phyloP scores from a whole-genome alignment of 352 stramenopile species.

The Blastocystis sp. region DNA sequence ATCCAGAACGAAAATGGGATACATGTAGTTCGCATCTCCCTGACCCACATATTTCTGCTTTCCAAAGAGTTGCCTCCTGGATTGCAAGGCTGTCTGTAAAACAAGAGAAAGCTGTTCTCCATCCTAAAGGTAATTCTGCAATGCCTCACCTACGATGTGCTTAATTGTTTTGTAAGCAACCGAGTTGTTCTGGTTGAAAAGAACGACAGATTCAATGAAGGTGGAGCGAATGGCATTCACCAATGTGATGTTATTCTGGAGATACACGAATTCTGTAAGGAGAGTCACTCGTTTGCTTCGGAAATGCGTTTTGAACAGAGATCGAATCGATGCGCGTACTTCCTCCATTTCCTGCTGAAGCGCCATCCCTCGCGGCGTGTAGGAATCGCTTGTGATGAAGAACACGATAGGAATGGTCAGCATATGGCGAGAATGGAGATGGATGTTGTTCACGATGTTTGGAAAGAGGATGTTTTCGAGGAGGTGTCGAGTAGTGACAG shows the following conservation, averaged over 20 bases:
- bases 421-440: not conserved
- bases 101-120: slow-evolving; percentile 16
- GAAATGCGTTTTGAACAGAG: slow-evolving; percentile 29
- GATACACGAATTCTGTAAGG: slow-evolving; percentile 28
- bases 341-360: slow-evolving; percentile 45
- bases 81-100: not conserved
- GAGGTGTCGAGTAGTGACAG: not conserved
- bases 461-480: slow-evolving; percentile 28
- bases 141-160: not conserved
- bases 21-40: not conserved
- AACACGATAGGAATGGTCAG: slow-evolving; percentile 15
- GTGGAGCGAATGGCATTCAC: slow-evolving; percentile 38
- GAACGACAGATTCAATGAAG: slow-evolving; percentile 38
- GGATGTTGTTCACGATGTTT: slow-evolving; percentile 28
- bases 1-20: slow-evolving; percentile 36
- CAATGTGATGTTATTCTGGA: slow-evolving; percentile 24
- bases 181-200: slow-evolving; percentile 21
- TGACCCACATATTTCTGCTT: not conserved
- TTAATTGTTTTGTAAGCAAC: not conserved
- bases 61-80: not conserved
- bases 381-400: not conserved
- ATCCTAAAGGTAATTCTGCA: not conserved
- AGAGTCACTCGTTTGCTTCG: not conserved
- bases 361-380: not conserved
- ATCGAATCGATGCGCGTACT: not conserved